A percentile compares a stretch with the other conserved stretches of the same genome.
These are phyloP conservation scores for Alternaria ethzedia DNA, from an alignment of 2,329 filamentous ascomycete genomes.

Conservation along the genomic window DNA sequence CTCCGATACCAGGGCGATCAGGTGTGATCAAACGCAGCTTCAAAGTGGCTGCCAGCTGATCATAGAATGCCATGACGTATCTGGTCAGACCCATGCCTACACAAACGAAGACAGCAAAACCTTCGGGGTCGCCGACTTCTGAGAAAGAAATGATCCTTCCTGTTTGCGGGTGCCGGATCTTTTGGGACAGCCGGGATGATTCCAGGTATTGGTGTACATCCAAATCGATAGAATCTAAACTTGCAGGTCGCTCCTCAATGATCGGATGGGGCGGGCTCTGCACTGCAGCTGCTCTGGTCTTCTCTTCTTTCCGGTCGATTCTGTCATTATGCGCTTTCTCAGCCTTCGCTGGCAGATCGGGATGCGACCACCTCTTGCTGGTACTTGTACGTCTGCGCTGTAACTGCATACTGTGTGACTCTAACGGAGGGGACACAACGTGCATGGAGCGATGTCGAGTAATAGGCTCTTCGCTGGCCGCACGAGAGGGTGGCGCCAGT, in stretches of 20 bases:
- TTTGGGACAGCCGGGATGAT: slow-evolving; percentile 84
- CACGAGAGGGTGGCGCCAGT: slow-evolving; percentile 25
- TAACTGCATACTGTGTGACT: slow-evolving; percentile 35
- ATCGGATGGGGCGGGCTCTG: slow-evolving; percentile 53
- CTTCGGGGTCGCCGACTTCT: slow-evolving; percentile 90
- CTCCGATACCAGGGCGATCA: slow-evolving; percentile 91
- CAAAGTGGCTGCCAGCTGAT: slow-evolving; percentile 87
- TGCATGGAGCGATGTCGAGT: slow-evolving; percentile 38
- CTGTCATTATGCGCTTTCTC: slow-evolving; percentile 46
- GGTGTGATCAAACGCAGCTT: slow-evolving; percentile 91
- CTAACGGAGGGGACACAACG: slow-evolving; percentile 22
- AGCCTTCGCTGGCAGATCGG: slow-evolving; percentile 48
- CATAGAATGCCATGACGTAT: slow-evolving; percentile 96
- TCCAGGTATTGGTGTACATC: slow-evolving; percentile 85
- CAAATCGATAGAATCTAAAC: slow-evolving; percentile 85
- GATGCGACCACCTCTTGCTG: slow-evolving; percentile 50
- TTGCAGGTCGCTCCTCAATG: slow-evolving; percentile 75
- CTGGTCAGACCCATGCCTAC: slow-evolving; percentile 97
- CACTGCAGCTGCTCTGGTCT: slow-evolving; percentile 23
- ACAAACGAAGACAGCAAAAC: slow-evolving; percentile 92
- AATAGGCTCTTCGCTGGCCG: slow-evolving; percentile 39
- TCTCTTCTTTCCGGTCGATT: slow-evolving; percentile 32
- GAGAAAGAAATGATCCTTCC: slow-evolving; percentile 93
- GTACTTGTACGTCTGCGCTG: slow-evolving; percentile 42
- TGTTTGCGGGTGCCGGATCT: slow-evolving; percentile 82